phyloP scores from a whole-genome alignment of 345 rosid genomes.

The Hibiscus tridactylites region DNA sequence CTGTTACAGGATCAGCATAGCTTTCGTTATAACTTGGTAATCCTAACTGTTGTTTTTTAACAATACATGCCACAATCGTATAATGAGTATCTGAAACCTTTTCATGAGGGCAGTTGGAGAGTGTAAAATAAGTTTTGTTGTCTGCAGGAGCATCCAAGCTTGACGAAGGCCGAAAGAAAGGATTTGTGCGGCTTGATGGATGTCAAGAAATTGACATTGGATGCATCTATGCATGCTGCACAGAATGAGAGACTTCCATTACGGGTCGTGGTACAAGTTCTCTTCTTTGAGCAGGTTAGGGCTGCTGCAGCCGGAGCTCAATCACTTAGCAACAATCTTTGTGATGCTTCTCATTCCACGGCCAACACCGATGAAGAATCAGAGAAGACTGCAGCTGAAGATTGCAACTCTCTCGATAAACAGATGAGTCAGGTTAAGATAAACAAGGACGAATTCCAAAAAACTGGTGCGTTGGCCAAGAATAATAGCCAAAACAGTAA shows the following conservation, averaged over 20 bases:
- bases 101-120: neutral
- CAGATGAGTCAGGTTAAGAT: neutral
- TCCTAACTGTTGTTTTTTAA: neutral
- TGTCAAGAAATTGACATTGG: conserved; percentile 62
- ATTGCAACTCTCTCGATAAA: neutral
- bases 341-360: conserved; percentile 22
- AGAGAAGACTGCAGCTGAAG: neutral
- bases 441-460: neutral
- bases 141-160: conserved; percentile 58
- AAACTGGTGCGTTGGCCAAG: conserved; percentile 14
- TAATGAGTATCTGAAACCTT: neutral
- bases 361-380: conserved; percentile 21
- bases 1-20: neutral
- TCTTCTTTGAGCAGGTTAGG: conserved; percentile 81
- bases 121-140: neutral
- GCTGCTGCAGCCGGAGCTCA: conserved; percentile 45
- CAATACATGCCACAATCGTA: neutral
- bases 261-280: conserved; percentile 82
- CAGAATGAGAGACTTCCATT: conserved; percentile 80
- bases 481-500: conserved; percentile 43
- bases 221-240: conserved; percentile 75
- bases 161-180: conserved; percentile 72
- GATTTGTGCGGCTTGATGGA: conserved; percentile 75
- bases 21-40: neutral
- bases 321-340: conserved; percentile 25